Evolutionary conservation across 2,329 filamentous ascomycete species (phyloP), one percentile per base, ranked within the genome.

Genomic region (Phyllosticta citribraziliensis): DNA sequence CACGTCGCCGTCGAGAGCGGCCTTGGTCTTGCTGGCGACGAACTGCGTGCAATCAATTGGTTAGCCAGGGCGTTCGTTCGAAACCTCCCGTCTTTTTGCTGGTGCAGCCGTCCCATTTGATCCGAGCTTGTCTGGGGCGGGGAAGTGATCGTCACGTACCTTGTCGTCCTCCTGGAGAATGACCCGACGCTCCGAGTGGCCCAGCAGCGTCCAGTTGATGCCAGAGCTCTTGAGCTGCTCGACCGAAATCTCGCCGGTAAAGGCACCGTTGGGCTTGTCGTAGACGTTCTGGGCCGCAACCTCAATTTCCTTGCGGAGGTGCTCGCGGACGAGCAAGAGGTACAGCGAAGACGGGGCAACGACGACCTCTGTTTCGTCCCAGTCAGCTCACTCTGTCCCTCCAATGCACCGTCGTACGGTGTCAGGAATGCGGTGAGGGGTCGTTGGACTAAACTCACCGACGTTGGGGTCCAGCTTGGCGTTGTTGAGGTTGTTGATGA

Each of bases 241-340:
- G 66, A 92, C 92, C 67, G 88, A 92, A 80, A 97, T 94, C 81
- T 99, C 94, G 72, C 94, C 94, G 40, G 94, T 99, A 83, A 89
- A 97, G 70, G 94, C 94, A 70, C 94, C 94, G 77, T 94, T 91
- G 75, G 91, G 91, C 84, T 93, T 93, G 83, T 97, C 89, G 79
- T 85, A 97, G 77, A 97, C 91, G 79, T 99, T 99, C 81, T 99
- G 94, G 62, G 94, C 88, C 62, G 93, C 89, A 65, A 99, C 89
- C 72, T 89, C 88, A 74, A 99, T 82, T 66, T 86, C 85, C 69
- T 83, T 73, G 74, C 87, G 85, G 70, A 93, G 84, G 72, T 86
- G 82, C 75, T 94, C 87, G 70, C 90, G 90, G 72, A 91, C 86
- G 66, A 92, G 85, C 72, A 90, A 84, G 70, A 99, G 90, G 83